A percentile compares a stretch with the other conserved stretches of the same genome.
Evolutionary conservation across 1,284 basidiomycete species (phyloP).

Genomic region (Sanguinoderma infundibulare): DNA sequence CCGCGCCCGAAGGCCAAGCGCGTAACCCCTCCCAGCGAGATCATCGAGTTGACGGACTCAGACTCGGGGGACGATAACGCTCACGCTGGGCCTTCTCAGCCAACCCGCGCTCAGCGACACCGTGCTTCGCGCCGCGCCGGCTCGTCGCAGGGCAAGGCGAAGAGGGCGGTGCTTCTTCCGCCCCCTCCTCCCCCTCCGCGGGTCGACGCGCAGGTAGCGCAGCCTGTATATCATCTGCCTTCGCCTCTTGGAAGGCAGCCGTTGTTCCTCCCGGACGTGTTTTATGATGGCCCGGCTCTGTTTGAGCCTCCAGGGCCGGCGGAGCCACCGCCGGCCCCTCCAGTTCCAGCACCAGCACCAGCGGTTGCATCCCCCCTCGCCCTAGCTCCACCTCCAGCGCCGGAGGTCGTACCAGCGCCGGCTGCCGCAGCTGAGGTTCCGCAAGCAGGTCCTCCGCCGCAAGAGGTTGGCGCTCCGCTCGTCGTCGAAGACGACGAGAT

Average conservation of each 20-base stretch:
- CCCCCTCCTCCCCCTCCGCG: no score
- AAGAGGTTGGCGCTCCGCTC: background rate
- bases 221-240: background rate
- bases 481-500: constrained; percentile 3
- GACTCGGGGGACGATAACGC: constrained; percentile 22
- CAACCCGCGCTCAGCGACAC: background rate
- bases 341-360: background rate
- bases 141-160: constrained; percentile 3
- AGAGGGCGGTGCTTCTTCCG: background rate
- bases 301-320: background rate
- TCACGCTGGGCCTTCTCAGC: constrained; percentile 5
- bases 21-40: constrained; percentile 5
- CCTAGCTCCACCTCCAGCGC: background rate
- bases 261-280: constrained; percentile 13
- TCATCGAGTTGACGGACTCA: constrained; percentile 30
- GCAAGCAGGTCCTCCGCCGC: background rate
- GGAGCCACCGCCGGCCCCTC: background rate
- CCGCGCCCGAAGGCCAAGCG: background rate
- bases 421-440: background rate
- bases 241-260: background rate
- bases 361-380: no score
- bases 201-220: no score
- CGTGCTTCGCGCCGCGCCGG: background rate
- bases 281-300: background rate
- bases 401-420: background rate